A percentile compares a stretch with the other conserved stretches of the same genome.
Conservation (phyloP, 2,329 filamentous ascomycete species). For the Claviceps quebecensis region DNA sequence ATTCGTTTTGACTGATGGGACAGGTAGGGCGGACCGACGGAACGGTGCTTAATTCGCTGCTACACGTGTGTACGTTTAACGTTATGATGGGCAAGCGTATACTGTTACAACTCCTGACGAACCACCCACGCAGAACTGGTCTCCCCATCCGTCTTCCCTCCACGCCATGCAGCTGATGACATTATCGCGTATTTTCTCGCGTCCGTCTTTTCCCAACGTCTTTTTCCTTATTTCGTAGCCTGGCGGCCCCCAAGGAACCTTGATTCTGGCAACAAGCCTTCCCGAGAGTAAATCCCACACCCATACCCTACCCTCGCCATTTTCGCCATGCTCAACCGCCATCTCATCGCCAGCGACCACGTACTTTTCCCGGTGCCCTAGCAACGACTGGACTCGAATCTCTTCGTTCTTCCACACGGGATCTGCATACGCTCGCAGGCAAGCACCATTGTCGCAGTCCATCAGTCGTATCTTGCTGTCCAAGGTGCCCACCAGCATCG, state of each 20-base stretch:
- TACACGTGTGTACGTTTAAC: conserved; percentile 3
- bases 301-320: conserved; percentile 47
- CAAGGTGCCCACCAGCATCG: conserved; percentile 59
- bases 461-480: conserved; percentile 69
- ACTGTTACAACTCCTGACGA: conserved; percentile 52
- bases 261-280: conserved; percentile 48
- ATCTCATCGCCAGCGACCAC: conserved; percentile 73
- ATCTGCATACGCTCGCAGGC: conserved; percentile 57
- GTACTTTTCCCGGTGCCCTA: conserved; percentile 63
- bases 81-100: conserved; percentile 29
- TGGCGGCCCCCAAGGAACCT: conserved; percentile 41
- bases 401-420: conserved; percentile 48
- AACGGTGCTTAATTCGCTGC: neutral
- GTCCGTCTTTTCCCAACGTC: conserved; percentile 44
- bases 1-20: too few species aligned
- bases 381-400: conserved; percentile 58
- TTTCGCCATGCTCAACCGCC: conserved; percentile 11
- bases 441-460: conserved; percentile 60
- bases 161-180: conserved; percentile 49
- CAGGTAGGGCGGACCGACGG: too few species aligned
- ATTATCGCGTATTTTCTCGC: conserved; percentile 44
- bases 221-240: conserved; percentile 34
- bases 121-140: conserved; percentile 52
- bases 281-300: conserved; percentile 79
- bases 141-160: conserved; percentile 47